A percentile compares a stretch with the other conserved stretches of the same genome.
phyloP scores from a whole-genome alignment of 2,329 filamentous ascomycete genomes.

The Thermoascus crustaceus region DNA sequence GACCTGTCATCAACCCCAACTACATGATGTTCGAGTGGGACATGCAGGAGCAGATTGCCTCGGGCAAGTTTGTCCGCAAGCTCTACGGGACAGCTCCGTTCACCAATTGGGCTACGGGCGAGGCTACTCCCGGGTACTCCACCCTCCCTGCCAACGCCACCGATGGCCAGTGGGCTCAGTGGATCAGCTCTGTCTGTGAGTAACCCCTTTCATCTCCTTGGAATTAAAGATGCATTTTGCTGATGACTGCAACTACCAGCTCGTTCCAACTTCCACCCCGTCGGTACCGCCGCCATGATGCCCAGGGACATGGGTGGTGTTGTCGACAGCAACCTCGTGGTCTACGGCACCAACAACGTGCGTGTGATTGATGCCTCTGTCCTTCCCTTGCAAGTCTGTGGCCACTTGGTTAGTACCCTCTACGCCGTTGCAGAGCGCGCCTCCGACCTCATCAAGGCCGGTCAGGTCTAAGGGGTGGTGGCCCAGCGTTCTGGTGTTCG shows the following conservation, averaged over 20 bases:
- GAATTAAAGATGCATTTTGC: background rate
- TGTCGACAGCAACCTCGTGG: conserved; percentile 21
- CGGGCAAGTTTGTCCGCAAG: conserved; percentile 15
- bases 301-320: conserved; percentile 26
- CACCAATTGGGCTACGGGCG: conserved; percentile 9
- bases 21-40: conserved; percentile 24
- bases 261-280: conserved; percentile 22
- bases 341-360: conserved; percentile 26
- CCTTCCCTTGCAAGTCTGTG: conserved; percentile 20
- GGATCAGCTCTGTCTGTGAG: conserved; percentile 18
- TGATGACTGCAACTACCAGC: conserved; percentile 8
- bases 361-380: conserved; percentile 27
- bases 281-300: conserved; percentile 25
- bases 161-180: conserved; percentile 16
- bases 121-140: conserved; percentile 14
- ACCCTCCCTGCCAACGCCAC: conserved; percentile 14
- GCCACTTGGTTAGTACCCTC: conserved; percentile 18
- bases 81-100: conserved; percentile 15
- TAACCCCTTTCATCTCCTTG: background rate
- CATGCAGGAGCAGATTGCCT: conserved; percentile 15
- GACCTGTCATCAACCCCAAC: conserved; percentile 23
- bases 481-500: too few species aligned
- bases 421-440: conserved; percentile 25
- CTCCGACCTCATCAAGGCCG: conserved; percentile 26
- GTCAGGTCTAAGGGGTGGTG: too few species aligned